These are phyloP conservation scores for Hypoxylon perforatum DNA, from an alignment of 495 filamentous ascomycete species.

Conservation along the genomic window DNA sequence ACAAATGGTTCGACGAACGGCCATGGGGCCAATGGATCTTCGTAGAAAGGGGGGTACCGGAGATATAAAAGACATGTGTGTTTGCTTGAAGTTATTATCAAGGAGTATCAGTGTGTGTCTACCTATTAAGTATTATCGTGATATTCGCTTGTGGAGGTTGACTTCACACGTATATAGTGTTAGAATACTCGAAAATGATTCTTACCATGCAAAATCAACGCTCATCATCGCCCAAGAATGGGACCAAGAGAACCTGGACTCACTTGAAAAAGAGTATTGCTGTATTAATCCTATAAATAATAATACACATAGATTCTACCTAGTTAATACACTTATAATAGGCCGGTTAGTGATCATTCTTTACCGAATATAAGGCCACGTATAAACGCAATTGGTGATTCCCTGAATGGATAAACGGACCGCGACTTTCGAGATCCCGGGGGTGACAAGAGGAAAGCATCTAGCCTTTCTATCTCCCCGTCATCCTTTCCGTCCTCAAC, in stretches of 20 bases:
- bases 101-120: too few relatives aligned
- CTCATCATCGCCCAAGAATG: too few relatives aligned
- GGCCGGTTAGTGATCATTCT: background rate
- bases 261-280: too few relatives aligned
- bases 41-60: background rate
- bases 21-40: conserved; percentile 24
- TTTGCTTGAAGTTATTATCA: background rate
- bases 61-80: background rate
- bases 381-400: conserved; percentile 27
- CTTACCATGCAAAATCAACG: too few relatives aligned
- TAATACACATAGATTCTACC: too few relatives aligned
- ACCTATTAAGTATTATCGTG: too few relatives aligned
- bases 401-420: conserved; percentile 14
- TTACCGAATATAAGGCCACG: conserved; percentile 29
- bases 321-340: too few relatives aligned
- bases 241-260: too few relatives aligned
- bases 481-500: conserved; percentile 60
- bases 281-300: too few relatives aligned
- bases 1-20: conserved; percentile 28
- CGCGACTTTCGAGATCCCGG: conserved; percentile 10
- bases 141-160: too few relatives aligned
- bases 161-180: too few relatives aligned
- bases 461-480: conserved; percentile 59
- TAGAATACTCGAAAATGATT: too few relatives aligned
- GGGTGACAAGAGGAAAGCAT: conserved; percentile 43